These are phyloP conservation scores for Heracleum sosnowskyi DNA, from an alignment of 129 eudicot species.

Conservation along the genomic window DNA sequence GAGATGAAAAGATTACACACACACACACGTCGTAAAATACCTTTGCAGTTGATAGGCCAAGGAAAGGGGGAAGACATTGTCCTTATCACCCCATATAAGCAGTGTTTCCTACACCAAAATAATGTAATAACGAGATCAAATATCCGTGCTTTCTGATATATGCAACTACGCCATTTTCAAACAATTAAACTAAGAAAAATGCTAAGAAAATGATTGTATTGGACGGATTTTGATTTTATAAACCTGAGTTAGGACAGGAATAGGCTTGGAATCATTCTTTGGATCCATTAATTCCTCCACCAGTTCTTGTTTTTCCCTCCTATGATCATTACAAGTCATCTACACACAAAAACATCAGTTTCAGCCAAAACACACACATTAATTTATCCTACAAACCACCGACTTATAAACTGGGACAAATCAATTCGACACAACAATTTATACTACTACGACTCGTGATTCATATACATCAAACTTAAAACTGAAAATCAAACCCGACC, in stretches of 20 bases:
- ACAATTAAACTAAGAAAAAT: background rate
- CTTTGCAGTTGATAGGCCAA: constrained; percentile 52
- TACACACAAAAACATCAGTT: background rate
- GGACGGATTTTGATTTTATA: background rate
- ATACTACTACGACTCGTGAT: too few relatives aligned
- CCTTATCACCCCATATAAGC: constrained; percentile 73
- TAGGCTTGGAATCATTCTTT: constrained; percentile 17
- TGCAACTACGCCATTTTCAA: background rate
- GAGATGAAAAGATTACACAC: background rate
- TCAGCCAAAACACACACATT: background rate
- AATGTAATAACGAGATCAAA: background rate
- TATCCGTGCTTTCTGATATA: too few relatives aligned
- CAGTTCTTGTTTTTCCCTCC: constrained; percentile 45
- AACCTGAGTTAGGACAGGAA: constrained; percentile 45
- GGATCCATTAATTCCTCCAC: constrained; percentile 36
- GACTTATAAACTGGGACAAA: too few relatives aligned
- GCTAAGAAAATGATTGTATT: background rate
- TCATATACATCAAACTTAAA: too few relatives aligned
- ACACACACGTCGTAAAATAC: constrained; percentile 12
- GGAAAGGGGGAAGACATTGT: constrained; percentile 46
- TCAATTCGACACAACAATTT: too few relatives aligned
- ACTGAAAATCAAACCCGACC: constrained; percentile 6
- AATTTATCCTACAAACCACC: background rate
- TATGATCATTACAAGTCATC: constrained; percentile 26
- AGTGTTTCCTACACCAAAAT: constrained; percentile 49